Evolutionary conservation across 345 rosid genomes (phyloP).

Genomic region (Corchorus olitorius): DNA sequence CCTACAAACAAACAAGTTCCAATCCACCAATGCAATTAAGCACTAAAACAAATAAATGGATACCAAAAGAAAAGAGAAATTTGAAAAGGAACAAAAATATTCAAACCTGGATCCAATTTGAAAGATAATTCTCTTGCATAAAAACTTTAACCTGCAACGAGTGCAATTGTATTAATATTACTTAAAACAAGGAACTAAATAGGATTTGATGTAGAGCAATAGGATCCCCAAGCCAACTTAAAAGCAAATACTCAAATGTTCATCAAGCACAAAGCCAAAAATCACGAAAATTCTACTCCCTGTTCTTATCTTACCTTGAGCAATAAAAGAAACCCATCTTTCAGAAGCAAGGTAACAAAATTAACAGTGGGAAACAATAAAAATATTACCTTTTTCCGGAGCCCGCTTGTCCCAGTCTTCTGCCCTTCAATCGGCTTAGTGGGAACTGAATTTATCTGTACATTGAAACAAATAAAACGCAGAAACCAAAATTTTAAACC

Average conservation of each 20-base stretch:
- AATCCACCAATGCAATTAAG: conserved; percentile 7
- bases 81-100: neutral
- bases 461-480: neutral
- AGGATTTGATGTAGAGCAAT: neutral
- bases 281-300: neutral
- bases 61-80: neutral
- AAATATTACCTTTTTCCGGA: conserved; percentile 69
- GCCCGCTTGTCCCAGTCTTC: conserved; percentile 87
- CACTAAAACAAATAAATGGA: conserved; percentile 8
- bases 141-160: conserved; percentile 77
- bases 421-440: conserved; percentile 84
- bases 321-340: neutral
- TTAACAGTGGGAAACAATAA: neutral
- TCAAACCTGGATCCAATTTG: conserved; percentile 94
- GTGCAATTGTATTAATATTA: neutral
- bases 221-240: neutral
- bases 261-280: neutral
- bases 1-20: conserved; percentile 42
- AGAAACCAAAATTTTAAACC: neutral
- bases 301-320: neutral
- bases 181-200: neutral
- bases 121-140: conserved; percentile 82
- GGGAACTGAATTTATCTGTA: conserved; percentile 62
- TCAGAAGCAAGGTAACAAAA: neutral
- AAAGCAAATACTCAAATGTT: neutral